Evolutionary conservation across 495 filamentous ascomycete genomes (phyloP).

Genomic region (Penicillium verhagenii): DNA sequence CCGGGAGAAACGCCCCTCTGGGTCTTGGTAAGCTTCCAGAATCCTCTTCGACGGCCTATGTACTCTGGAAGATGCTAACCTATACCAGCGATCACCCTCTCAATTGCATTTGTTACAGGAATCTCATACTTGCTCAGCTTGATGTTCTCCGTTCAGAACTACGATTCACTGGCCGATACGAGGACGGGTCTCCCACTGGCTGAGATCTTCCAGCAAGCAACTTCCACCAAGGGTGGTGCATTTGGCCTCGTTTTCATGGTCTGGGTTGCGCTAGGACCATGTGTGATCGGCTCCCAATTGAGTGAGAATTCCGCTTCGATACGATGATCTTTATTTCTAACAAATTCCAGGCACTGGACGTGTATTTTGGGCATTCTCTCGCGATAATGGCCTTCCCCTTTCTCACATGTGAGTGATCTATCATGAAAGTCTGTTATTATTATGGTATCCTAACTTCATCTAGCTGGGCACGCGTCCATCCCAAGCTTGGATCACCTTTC

Average conservation of each 20-base stretch:
- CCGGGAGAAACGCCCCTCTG: slow-evolving; percentile 32
- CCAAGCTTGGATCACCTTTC: slow-evolving; percentile 38
- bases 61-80: slow-evolving; percentile 15
- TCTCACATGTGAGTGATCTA: slow-evolving; percentile 23
- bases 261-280: slow-evolving; percentile 48
- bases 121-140: slow-evolving; percentile 43
- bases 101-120: slow-evolving; percentile 46
- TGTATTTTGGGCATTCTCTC: slow-evolving; percentile 69
- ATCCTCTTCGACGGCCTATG: too few species aligned
- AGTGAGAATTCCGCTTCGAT: slow-evolving; percentile 14
- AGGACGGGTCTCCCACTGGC: slow-evolving; percentile 65
- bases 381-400: slow-evolving; percentile 56
- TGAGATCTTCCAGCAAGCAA: slow-evolving; percentile 71
- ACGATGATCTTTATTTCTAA: slow-evolving; percentile 1
- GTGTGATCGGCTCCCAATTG: slow-evolving; percentile 53
- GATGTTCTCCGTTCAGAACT: slow-evolving; percentile 48
- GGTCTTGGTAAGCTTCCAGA: slow-evolving; percentile 24
- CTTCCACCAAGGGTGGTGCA: slow-evolving; percentile 58
- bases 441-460: background rate
- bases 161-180: slow-evolving; percentile 29
- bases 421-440: too few species aligned
- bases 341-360: slow-evolving; percentile 57
- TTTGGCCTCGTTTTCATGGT: slow-evolving; percentile 58
- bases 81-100: slow-evolving; percentile 36
- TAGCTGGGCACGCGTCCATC: slow-evolving; percentile 31